A percentile compares a stretch with the other conserved stretches of the same genome.
Conservation (phyloP, 192 early-diverging fungal species). For the Coemansia brasiliensis region DNA sequence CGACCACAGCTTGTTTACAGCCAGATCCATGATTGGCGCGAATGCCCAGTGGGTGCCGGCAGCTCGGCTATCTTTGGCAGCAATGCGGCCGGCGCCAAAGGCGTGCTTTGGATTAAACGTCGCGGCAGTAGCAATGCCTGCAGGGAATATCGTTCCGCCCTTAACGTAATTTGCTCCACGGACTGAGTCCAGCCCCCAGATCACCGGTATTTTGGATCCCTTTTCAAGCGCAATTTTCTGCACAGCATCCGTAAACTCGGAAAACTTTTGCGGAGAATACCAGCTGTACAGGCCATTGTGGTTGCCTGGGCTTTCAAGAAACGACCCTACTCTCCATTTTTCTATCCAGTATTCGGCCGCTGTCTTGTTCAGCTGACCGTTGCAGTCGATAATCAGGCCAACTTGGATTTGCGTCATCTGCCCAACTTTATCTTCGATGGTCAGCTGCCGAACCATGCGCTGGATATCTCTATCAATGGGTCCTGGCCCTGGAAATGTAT, state of each 20-base stretch:
- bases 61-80: conserved; percentile 64
- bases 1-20: conserved; percentile 61
- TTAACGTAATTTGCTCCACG: conserved; percentile 69
- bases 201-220: conserved; percentile 57
- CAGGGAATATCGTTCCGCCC: conserved; percentile 61
- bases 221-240: conserved; percentile 57
- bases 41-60: conserved; percentile 67
- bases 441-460: conserved; percentile 47
- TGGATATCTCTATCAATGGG: conserved; percentile 57
- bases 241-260: conserved; percentile 56
- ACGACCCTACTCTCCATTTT: conserved; percentile 63
- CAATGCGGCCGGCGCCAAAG: conserved; percentile 60
- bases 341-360: conserved; percentile 59
- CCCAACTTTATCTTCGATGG: conserved; percentile 59
- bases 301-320: conserved; percentile 61
- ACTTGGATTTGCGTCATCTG: conserved; percentile 66
- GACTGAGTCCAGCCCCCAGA: conserved; percentile 67
- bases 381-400: conserved; percentile 56
- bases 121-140: conserved; percentile 60
- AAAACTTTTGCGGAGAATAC: conserved; percentile 55
- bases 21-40: conserved; percentile 61
- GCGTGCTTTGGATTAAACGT: conserved; percentile 61
- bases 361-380: conserved; percentile 57
- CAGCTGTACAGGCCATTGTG: conserved; percentile 55
- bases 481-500: background rate